These are phyloP conservation scores for Umbelopsis vinacea DNA, from an alignment of 192 early-diverging fungal species.

Conservation along the genomic window DNA sequence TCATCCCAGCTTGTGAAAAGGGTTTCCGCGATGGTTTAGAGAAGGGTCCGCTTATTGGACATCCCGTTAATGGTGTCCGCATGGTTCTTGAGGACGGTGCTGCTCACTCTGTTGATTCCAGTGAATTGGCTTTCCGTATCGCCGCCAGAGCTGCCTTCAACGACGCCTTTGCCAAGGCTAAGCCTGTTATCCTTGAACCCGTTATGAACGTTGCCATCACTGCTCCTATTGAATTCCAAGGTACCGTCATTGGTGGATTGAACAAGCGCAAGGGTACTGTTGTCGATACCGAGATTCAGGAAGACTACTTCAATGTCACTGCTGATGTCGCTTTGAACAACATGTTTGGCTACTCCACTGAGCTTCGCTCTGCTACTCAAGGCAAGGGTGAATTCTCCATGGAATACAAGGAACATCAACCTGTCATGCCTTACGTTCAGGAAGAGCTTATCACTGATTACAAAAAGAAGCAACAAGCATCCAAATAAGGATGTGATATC, in stretches of 20 bases:
- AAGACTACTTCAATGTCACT: constrained; percentile 87
- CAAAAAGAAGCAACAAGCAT: constrained; percentile 65
- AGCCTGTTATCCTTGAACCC: constrained; percentile 89
- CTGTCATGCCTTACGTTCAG: constrained; percentile 82
- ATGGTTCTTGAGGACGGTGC: constrained; percentile 92
- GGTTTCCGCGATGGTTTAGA: constrained; percentile 89
- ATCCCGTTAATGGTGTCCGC: constrained; percentile 83
- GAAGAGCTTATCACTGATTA: constrained; percentile 86
- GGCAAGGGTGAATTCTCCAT: constrained; percentile 99
- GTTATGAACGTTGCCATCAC: constrained; percentile 94
- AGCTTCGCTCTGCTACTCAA: constrained; percentile 88
- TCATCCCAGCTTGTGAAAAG: constrained; percentile 95
- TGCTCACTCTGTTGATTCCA: constrained; percentile 93
- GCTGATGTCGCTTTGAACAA: constrained; percentile 95
- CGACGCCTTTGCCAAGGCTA: constrained; percentile 84
- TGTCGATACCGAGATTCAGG: constrained; percentile 87
- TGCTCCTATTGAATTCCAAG: constrained; percentile 93
- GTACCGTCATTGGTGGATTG: constrained; percentile 85
- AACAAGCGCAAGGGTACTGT: constrained; percentile 99
- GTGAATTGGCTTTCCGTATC: constrained; percentile 93
- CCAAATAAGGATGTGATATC: background rate
- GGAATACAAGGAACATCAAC: constrained; percentile 91
- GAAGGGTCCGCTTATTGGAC: constrained; percentile 92
- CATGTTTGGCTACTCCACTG: constrained; percentile 99
- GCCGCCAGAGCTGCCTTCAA: constrained; percentile 88